Base-by-base conservation (phyloP, 352 stramenopile genomes). In the Aphanomyces astaci region DNA sequence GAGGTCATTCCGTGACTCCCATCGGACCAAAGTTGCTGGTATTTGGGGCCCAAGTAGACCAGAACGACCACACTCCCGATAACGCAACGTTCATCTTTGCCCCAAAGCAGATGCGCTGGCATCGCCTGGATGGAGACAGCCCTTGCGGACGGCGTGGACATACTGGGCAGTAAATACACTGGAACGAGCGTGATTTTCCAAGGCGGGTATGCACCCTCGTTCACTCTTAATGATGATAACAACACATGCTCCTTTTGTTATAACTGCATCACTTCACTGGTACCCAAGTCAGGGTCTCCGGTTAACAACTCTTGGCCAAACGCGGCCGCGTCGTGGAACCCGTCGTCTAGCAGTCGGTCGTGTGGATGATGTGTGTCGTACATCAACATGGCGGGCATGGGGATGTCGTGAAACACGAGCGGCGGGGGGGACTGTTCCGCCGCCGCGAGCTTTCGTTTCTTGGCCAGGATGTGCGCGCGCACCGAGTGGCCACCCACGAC, bases 401-500 rank as follows among this genome's bases (percentile, higher is more conserved):
- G 56, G 11, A 52, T 48, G 13, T 54, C 36, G 51, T 59, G 25
- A 59, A 59, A 39, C 25, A 59, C 11, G 15, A 59, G 56, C 4
- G 36, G 22, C 36, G 3, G 15, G 3, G 13, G 10, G 3, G 22
- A 9, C n/a, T 22, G 19, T 54, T 27, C 4, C 51, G 51, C 24
- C 27, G 51, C 51, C 36, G 15, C 30, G 51, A 24, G 51, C 30
- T 65, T 65, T 51, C 54, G 24, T 33, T 65, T 59, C 22, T 39
- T 7, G 24, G 36, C 33, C 22, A 36, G 36, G 10, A 89, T 89
- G 48, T 90, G 83, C 1, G 85, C 91, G 2, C 83, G 83, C 36
- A 83, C 59, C 13, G 83, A 88, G 31, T 83, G 85, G 0, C 82
- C 85, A 63, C 85, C 91, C 36, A 43, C 36, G 59, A 93, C 89